Evolutionary conservation across 2,329 filamentous ascomycete genomes (phyloP), one percentile per base, ranked within the genome.

Genomic region (Sporothrix variecibatus): DNA sequence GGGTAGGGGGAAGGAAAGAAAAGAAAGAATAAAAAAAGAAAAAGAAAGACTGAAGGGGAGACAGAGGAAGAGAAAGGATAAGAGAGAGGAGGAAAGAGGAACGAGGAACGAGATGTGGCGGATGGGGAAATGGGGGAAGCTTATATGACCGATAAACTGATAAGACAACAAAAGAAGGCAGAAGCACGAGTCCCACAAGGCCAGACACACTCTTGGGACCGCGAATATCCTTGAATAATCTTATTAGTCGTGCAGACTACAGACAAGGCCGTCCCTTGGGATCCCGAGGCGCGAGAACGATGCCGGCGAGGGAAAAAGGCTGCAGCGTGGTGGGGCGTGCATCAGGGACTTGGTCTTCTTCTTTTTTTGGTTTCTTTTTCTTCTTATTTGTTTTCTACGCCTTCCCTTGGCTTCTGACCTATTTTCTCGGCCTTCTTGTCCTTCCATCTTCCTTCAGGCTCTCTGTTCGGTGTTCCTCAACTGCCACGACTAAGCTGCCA

Each of bases 71-170:
- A 23, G 58, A 74, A 26, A 71, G n/a, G 34, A 60, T 46, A 46
- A 56, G 49, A 23, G 20, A 11, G 34, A 15, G 2, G 12, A 40
- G 26, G 15, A 49, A 49, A 43, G 7, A 49, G 23, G 40, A 20
- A 31, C 15, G 23, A 49, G 43, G 68, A 2, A 71, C 11, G 31
- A 40, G 28, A 43, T 26, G 56, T 26, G 70, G 43, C n/a, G 38
- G 38, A 51, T 69, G 26, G 62, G 64, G 58, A 65, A 69, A 68
- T 20, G 31, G 26, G 58, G 65, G 43, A 43, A 67, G 73, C 53
- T 74, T 72, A 72, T 71, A 73, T 56, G 70, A 73, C 28, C 64
- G 71, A 75, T 73, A 75, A 73, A 70, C 34, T 31, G 60, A 75
- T 72, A 73, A 68, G 69, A 12, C 9, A n/a, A 49, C 26, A 34